Evolutionary conservation across 2,329 filamentous ascomycete species (phyloP), one percentile per base, ranked within the genome.

Genomic region (Macrophomina pseudophaseolina): DNA sequence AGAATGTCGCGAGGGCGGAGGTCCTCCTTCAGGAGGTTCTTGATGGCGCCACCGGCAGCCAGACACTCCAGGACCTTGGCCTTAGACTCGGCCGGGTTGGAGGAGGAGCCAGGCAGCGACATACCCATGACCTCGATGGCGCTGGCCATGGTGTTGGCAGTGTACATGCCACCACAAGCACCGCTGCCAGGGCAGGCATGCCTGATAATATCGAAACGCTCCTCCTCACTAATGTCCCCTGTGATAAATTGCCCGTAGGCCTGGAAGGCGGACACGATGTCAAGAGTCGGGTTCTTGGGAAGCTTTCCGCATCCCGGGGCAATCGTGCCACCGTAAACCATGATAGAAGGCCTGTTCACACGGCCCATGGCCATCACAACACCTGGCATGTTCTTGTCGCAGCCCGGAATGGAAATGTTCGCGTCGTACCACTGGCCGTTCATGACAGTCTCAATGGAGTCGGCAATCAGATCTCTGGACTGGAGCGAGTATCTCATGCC

Each of bases 371-470:
- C 95, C 80, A 85, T 85, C 68, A 85, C 79, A 56, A 85, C 82
- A 76, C 82, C 81, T n/a, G 78, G 78, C 95, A 99, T 98, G 83
- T 99, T 99, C 88, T 99, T 99, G 86, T 99, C 95, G 81, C 95
- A 99, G 58, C 95, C 95, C 14, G 95, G 95, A 74, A 99, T 91
- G 64, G 93, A 97, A 77, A 99, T 91, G 80, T 98, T 98, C 72
- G 89, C 94, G 80, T 99, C 95, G 78, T 99, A 98, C 93, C 94
- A 98, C 82, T 99, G 95, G 16, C 93, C 95, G 72, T 93, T 91
- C 94, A 98, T 99, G 74, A 99, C 95, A 5, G 95, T 98, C 86
- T 99, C 95, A 75, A 99, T 97, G 69, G 92, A 96, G 82, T 99
- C 95, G 74, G 95, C 95, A 74, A 99, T 99, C 74, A 99, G 88